Conservation (phyloP, 768 basidiomycete species). For the Crucibulum laeve region DNA sequence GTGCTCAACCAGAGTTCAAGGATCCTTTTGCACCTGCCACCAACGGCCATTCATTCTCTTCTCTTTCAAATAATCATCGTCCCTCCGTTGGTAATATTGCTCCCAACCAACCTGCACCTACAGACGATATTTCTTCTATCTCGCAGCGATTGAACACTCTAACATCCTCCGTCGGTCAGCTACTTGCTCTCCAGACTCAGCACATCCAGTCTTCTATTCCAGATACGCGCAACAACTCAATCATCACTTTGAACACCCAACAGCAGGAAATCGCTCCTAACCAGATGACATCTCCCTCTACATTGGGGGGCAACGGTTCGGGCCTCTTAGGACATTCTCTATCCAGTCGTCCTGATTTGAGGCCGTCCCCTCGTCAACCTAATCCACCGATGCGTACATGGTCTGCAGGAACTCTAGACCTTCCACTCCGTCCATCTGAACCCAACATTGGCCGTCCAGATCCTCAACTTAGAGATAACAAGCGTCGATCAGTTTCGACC, state of each 20-base stretch:
- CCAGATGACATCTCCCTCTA: slow-evolving; percentile 37
- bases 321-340: slow-evolving; percentile 53
- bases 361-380: slow-evolving; percentile 55
- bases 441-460: slow-evolving; percentile 39
- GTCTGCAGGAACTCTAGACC: slow-evolving; percentile 78
- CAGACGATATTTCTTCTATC: slow-evolving; percentile 72
- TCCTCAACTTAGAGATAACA: slow-evolving; percentile 44
- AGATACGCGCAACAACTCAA: slow-evolving; percentile 35
- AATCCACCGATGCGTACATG: slow-evolving; percentile 77
- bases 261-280: slow-evolving; percentile 47
- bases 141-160: slow-evolving; percentile 76
- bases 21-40: slow-evolving; percentile 65
- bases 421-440: slow-evolving; percentile 56
- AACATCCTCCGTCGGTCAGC: slow-evolving; percentile 81
- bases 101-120: slow-evolving; percentile 62
- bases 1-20: slow-evolving; percentile 70
- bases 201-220: slow-evolving; percentile 47
- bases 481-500: slow-evolving; percentile 70
- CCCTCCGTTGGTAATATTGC: slow-evolving; percentile 67
- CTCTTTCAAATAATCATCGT: slow-evolving; percentile 42
- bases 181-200: slow-evolving; percentile 78
- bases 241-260: slow-evolving; percentile 31
- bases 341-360: slow-evolving; percentile 61
- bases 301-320: slow-evolving; percentile 29
- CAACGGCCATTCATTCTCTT: slow-evolving; percentile 27